These are phyloP conservation scores for Fusarium piperis DNA, from an alignment of 2,329 filamentous ascomycete genomes.

Conservation along the genomic window DNA sequence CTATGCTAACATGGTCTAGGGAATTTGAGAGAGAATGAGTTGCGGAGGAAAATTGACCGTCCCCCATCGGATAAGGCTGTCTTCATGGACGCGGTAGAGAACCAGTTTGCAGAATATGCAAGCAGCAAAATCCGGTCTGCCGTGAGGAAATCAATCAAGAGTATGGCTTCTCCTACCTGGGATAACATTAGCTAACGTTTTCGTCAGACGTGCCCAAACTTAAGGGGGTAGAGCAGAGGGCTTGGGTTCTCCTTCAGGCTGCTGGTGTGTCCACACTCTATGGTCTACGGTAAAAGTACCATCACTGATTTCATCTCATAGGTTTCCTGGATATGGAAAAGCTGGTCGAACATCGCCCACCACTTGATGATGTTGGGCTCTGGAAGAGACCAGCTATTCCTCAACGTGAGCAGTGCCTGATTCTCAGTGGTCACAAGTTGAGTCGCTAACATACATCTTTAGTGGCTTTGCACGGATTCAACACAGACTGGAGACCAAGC, in stretches of 20 bases:
- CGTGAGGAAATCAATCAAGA: constrained; percentile 24
- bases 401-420: constrained; percentile 14
- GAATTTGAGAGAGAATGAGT: constrained; percentile 15
- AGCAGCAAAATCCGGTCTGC: constrained; percentile 23
- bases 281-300: too few relatives aligned
- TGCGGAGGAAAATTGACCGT: not conserved
- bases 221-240: constrained; percentile 24
- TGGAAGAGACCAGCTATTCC: constrained; percentile 37
- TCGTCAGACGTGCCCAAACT: constrained; percentile 13
- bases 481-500: constrained; percentile 12
- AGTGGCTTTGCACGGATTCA: constrained; percentile 24
- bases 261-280: constrained; percentile 6
- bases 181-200: not conserved
- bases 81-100: constrained; percentile 13
- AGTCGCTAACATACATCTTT: not conserved
- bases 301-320: not conserved
- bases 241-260: constrained; percentile 31
- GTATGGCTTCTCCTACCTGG: not conserved
- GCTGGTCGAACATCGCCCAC: constrained; percentile 33
- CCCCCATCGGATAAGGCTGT: not conserved
- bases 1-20: not conserved
- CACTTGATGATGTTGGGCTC: constrained; percentile 23
- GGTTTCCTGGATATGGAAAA: constrained; percentile 36
- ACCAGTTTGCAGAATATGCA: constrained; percentile 21
- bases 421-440: too few relatives aligned